These are phyloP conservation scores for Termitomyces bulborhizus DNA, from an alignment of 768 basidiomycete genomes.

Conservation along the genomic window DNA sequence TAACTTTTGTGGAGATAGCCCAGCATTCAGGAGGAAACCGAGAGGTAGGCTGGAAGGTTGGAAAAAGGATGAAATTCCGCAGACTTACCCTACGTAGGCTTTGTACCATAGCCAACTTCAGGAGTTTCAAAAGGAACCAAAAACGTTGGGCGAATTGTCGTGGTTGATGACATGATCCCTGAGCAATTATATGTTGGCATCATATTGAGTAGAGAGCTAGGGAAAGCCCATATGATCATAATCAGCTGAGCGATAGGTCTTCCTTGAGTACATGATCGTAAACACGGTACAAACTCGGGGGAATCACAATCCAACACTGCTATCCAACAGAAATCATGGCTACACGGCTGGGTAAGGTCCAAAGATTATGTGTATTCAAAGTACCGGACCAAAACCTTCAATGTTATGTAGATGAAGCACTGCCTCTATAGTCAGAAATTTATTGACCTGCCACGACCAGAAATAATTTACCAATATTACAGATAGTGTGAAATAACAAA, in stretches of 20 bases:
- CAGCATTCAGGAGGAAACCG: too few species aligned
- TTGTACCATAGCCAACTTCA: neutral
- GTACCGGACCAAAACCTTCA: neutral
- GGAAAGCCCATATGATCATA: neutral
- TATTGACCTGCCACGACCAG: neutral
- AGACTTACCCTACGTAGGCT: neutral
- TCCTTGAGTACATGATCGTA: neutral
- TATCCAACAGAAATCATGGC: neutral
- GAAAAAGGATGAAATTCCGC: neutral
- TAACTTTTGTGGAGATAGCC: neutral
- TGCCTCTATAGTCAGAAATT: neutral
- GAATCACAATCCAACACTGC: neutral
- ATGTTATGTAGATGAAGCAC: neutral
- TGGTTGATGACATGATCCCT: neutral
- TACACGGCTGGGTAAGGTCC: neutral
- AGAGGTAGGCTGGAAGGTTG: too few species aligned
- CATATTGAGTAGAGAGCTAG: neutral
- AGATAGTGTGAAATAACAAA: neutral
- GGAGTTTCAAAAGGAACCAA: neutral
- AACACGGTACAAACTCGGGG: neutral
- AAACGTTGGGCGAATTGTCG: neutral
- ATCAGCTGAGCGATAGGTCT: neutral
- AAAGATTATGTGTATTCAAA: neutral
- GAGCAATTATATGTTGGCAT: neutral
- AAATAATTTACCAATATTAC: too few species aligned